Conservation (phyloP, 2,329 filamentous ascomycete genomes). For the Penicillium olsonii region DNA sequence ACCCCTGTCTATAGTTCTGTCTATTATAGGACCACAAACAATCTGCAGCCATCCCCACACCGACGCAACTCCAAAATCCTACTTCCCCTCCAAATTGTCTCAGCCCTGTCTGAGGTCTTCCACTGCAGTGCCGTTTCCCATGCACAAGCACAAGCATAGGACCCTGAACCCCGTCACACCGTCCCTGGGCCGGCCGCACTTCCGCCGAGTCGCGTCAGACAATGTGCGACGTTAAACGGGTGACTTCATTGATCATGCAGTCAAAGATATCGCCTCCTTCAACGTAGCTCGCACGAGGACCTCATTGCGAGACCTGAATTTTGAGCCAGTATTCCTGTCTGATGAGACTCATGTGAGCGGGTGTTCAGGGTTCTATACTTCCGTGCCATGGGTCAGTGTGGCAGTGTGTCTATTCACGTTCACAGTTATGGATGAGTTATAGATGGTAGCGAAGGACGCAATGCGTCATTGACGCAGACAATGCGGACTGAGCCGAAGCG, state of each 20-base stretch:
- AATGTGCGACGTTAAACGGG: conserved; percentile 46
- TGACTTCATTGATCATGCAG: conserved; percentile 24
- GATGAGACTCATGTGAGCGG: too few species aligned
- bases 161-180: conserved; percentile 2
- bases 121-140: background rate
- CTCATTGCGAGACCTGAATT: too few species aligned
- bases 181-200: conserved; percentile 42
- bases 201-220: conserved; percentile 45
- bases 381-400: too few species aligned
- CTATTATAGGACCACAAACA: background rate
- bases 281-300: background rate
- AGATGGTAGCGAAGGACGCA: too few species aligned
- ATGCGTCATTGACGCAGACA: too few species aligned
- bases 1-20: background rate
- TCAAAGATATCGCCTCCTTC: background rate
- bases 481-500: too few species aligned
- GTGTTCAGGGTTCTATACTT: too few species aligned
- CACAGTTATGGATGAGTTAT: too few species aligned
- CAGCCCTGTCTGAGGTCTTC: background rate
- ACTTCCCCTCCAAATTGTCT: background rate
- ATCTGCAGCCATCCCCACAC: background rate
- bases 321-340: too few species aligned
- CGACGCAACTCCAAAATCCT: background rate
- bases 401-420: too few species aligned
- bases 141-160: background rate